Conservation (phyloP, 352 stramenopile genomes). For the Phytophthora citrophthora region DNA sequence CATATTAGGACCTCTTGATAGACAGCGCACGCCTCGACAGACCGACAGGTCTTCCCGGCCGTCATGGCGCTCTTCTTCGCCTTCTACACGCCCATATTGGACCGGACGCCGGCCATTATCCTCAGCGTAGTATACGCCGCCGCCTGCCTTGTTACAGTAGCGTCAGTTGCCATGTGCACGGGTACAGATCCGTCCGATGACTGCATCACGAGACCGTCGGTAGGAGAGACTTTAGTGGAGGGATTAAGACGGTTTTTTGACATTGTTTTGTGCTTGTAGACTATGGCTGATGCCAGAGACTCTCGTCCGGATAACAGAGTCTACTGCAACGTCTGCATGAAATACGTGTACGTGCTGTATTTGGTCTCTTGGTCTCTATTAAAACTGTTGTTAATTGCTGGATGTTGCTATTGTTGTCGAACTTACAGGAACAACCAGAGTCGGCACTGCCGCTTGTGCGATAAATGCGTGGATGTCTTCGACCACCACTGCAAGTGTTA, state of each 20-base stretch:
- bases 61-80: slow-evolving; percentile 86
- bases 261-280: slow-evolving; percentile 27
- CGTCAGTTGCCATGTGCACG: slow-evolving; percentile 65
- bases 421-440: slow-evolving; percentile 79
- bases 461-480: slow-evolving; percentile 96
- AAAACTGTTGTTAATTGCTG: not conserved
- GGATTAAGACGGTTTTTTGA: not conserved
- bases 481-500: slow-evolving; percentile 93
- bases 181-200: slow-evolving; percentile 81
- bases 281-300: slow-evolving; percentile 35
- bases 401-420: not conserved
- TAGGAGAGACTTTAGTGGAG: slow-evolving; percentile 26
- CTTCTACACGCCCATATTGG: slow-evolving; percentile 79
- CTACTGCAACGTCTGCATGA: slow-evolving; percentile 90
- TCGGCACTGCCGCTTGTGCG: slow-evolving; percentile 95
- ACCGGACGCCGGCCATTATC: slow-evolving; percentile 50
- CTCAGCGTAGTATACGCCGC: slow-evolving; percentile 64
- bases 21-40: slow-evolving; percentile 19
- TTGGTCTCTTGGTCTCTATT: not conserved
- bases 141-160: slow-evolving; percentile 58
- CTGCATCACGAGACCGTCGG: slow-evolving; percentile 67
- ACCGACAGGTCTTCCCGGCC: slow-evolving; percentile 63
- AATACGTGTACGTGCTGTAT: slow-evolving; percentile 77
- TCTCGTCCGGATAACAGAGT: slow-evolving; percentile 56
- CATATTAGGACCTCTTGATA: slow-evolving; percentile 30